A percentile compares a stretch with the other conserved stretches of the same genome.
Conservation (phyloP, 805 yeast species). For the Sugiyamaella qingdaonensis region DNA sequence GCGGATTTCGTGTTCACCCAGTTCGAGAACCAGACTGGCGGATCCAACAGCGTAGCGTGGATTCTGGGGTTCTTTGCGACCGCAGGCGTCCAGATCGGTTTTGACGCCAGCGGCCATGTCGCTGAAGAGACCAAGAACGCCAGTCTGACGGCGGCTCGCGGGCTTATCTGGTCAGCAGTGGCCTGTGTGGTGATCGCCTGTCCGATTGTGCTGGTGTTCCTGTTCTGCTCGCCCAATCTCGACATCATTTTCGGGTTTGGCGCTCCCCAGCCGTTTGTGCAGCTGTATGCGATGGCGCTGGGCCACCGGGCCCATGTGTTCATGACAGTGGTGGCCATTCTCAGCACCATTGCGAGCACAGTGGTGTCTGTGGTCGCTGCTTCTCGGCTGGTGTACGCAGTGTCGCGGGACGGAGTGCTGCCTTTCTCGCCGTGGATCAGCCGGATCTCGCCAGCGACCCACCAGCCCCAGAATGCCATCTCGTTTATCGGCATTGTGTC, state of each 20-base stretch:
- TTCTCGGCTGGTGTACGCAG: slow-evolving; percentile 22
- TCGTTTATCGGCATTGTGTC: slow-evolving; percentile 21
- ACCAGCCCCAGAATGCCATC: slow-evolving; percentile 24
- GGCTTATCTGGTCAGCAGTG: slow-evolving; percentile 21
- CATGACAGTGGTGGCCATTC: slow-evolving; percentile 18
- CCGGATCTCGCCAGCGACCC: slow-evolving; percentile 13
- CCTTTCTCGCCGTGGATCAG: slow-evolving; percentile 24
- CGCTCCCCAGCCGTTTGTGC: slow-evolving; percentile 25
- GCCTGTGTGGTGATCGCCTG: slow-evolving; percentile 16
- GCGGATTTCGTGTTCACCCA: slow-evolving; percentile 20
- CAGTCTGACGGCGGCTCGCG: slow-evolving; percentile 20
- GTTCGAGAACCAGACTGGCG: slow-evolving; percentile 15
- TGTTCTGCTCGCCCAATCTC: slow-evolving; percentile 22
- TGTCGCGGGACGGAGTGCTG: slow-evolving; percentile 25
- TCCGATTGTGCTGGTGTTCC: slow-evolving; percentile 17
- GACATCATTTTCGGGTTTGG: slow-evolving; percentile 15
- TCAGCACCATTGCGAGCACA: slow-evolving; percentile 16
- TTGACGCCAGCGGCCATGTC: slow-evolving; percentile 26
- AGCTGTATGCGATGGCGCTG: slow-evolving; percentile 21
- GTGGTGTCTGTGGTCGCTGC: slow-evolving; percentile 23
- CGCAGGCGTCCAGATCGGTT: slow-evolving; percentile 22
- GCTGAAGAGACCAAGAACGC: slow-evolving; percentile 26
- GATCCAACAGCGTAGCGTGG: slow-evolving; percentile 25
- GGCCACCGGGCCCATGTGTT: slow-evolving; percentile 22
- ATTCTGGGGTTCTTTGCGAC: slow-evolving; percentile 21